Conservation (phyloP, 2,329 filamentous ascomycete genomes). For the Balansia obtecta region DNA sequence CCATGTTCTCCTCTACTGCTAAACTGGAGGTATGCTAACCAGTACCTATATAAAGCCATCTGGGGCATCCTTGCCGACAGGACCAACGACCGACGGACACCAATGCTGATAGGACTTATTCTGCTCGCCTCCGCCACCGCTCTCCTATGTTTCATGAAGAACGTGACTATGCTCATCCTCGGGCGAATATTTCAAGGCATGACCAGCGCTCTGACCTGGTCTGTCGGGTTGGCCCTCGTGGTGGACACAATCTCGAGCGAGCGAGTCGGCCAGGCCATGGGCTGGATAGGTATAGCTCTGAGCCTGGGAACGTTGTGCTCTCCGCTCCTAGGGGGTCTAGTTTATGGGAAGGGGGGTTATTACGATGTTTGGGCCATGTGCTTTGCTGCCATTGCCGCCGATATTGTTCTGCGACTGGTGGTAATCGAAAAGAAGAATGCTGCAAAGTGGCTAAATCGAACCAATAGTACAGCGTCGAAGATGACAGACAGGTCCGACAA, state of each 20-base stretch:
- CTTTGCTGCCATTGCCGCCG: constrained; percentile 21
- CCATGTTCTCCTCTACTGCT: not conserved
- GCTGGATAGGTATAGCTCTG: constrained; percentile 21
- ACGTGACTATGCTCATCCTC: constrained; percentile 19
- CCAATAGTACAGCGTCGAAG: not conserved
- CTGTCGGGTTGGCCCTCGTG: constrained; percentile 23
- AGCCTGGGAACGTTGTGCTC: constrained; percentile 20
- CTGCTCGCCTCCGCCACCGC: constrained; percentile 18
- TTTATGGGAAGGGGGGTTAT: constrained; percentile 21
- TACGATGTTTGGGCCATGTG: constrained; percentile 24
- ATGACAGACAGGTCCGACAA: not conserved
- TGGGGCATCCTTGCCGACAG: constrained; percentile 25
- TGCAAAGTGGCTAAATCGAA: constrained; percentile 13
- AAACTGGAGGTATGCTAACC: not conserved
- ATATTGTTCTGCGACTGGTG: constrained; percentile 19
- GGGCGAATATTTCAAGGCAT: constrained; percentile 21
- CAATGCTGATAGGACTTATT: constrained; percentile 22
- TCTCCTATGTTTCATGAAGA: constrained; percentile 19
- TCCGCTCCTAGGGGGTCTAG: constrained; percentile 21
- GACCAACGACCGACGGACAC: constrained; percentile 18
- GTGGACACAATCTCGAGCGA: constrained; percentile 21
- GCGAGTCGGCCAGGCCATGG: constrained; percentile 20
- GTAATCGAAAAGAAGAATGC: constrained; percentile 22
- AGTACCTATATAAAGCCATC: constrained; percentile 15
- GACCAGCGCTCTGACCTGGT: constrained; percentile 23